phyloP scores from a whole-genome alignment of 495 filamentous ascomycete species.

The Aspergillus steynii region DNA sequence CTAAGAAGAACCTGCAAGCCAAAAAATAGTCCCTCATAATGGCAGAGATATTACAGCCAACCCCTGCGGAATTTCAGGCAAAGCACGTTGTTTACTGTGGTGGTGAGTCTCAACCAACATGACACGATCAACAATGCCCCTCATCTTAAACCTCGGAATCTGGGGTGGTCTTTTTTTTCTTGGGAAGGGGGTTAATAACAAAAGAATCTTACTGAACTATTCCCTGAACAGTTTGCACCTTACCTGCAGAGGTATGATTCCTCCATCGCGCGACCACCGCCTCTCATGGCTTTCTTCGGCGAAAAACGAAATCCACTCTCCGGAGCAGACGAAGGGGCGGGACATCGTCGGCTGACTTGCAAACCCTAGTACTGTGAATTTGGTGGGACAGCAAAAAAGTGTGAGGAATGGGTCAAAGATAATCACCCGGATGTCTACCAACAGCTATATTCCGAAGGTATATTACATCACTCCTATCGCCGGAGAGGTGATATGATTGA shows the following conservation, averaged over 20 bases:
- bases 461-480: neutral
- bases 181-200: too few species aligned
- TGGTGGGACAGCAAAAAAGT: constrained; percentile 96
- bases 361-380: constrained; percentile 90
- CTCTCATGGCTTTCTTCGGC: neutral
- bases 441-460: constrained; percentile 82
- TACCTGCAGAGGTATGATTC: constrained; percentile 82
- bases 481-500: neutral
- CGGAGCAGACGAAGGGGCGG: neutral
- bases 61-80: constrained; percentile 57
- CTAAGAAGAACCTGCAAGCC: neutral
- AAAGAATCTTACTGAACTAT: neutral
- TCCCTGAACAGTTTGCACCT: constrained; percentile 69
- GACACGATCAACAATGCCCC: neutral
- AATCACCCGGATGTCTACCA: constrained; percentile 71
- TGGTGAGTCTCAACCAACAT: constrained; percentile 50
- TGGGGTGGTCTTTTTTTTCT: too few species aligned
- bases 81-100: constrained; percentile 77
- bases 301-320: neutral
- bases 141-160: neutral
- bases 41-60: constrained; percentile 41
- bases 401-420: constrained; percentile 89
- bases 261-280: constrained; percentile 1
- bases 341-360: constrained; percentile 2
- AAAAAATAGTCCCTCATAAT: constrained; percentile 20